Percentiles rank a stretch among this genome's conserved stretches.
Evolutionary conservation across 208 protist genomes (phyloP).

Genomic region (Trypanosoma platydactyli): DNA sequence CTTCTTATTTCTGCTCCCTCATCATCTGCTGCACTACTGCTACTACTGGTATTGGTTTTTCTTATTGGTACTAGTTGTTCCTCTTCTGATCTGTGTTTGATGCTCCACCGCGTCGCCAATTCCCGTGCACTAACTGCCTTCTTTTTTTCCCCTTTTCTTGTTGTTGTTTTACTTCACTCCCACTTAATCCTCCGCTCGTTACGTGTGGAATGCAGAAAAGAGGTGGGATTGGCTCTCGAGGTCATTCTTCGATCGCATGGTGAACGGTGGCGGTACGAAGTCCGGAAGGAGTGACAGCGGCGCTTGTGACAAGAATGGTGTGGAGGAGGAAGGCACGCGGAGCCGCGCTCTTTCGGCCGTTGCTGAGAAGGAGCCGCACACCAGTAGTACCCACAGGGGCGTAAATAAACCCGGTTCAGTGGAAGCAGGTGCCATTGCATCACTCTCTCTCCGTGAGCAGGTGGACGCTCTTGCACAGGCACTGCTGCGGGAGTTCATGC

Average conservation of each 20-base stretch:
- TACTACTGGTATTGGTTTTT: too few relatives aligned
- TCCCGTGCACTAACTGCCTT: too few relatives aligned
- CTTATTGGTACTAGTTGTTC: too few relatives aligned
- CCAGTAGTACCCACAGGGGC: background rate
- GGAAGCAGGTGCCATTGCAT: slow-evolving; percentile 29
- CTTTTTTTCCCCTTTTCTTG: background rate
- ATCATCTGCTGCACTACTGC: too few relatives aligned
- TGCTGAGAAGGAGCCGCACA: slow-evolving; percentile 9
- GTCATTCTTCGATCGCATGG: too few relatives aligned
- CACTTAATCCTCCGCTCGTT: too few relatives aligned
- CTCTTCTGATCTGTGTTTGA: too few relatives aligned
- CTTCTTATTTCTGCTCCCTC: background rate
- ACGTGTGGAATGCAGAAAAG: too few relatives aligned
- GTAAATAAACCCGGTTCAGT: slow-evolving; percentile 5
- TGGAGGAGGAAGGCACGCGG: background rate
- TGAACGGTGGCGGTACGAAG: too few relatives aligned
- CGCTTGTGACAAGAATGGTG: background rate
- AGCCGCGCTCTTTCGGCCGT: background rate
- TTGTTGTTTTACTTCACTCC: background rate
- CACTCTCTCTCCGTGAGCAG: slow-evolving; percentile 48
- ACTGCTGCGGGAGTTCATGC: slow-evolving; percentile 88
- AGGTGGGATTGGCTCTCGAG: too few relatives aligned
- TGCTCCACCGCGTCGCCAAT: too few relatives aligned
- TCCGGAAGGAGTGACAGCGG: too few relatives aligned
- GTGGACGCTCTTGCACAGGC: slow-evolving; percentile 75